These are phyloP conservation scores for Sporisorium graminicola DNA, from an alignment of 1,284 basidiomycete genomes.

Conservation along the genomic window DNA sequence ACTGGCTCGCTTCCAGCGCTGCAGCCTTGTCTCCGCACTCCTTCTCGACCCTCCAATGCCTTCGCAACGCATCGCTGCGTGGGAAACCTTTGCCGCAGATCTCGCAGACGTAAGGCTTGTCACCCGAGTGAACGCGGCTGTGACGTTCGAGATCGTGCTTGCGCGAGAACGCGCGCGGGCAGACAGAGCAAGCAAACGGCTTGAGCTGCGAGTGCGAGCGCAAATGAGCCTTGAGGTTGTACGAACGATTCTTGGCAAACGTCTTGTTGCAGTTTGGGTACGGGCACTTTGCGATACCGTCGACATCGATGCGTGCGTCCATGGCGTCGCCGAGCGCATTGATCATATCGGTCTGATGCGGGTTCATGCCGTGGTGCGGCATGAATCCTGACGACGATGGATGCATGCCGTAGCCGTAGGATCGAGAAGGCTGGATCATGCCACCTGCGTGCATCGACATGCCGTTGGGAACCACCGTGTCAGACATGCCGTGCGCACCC, in stretches of 20 bases:
- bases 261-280: constrained; percentile 65
- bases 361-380: constrained; percentile 38
- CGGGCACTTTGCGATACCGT: constrained; percentile 61
- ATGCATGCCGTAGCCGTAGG: constrained; percentile 32
- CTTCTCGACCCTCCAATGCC: constrained; percentile 67
- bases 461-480: constrained; percentile 1
- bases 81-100: constrained; percentile 68
- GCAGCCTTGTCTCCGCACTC: constrained; percentile 62
- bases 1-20: constrained; percentile 57
- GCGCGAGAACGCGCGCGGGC: constrained; percentile 64
- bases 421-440: constrained; percentile 45
- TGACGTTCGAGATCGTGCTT: constrained; percentile 69
- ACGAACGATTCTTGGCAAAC: constrained; percentile 65
- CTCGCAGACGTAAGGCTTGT: constrained; percentile 68
- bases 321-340: constrained; percentile 60
- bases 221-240: constrained; percentile 66
- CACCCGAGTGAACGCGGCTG: constrained; percentile 67
- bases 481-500: constrained; percentile 12
- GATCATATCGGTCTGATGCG: constrained; percentile 51
- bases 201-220: constrained; percentile 63
- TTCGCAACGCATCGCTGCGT: constrained; percentile 64
- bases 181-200: constrained; percentile 65
- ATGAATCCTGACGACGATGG: constrained; percentile 21
- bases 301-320: constrained; percentile 57
- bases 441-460: constrained; percentile 24